These are phyloP conservation scores for Geotrichum histeridarum DNA, from an alignment of 1,139 yeast species.

Conservation along the genomic window DNA sequence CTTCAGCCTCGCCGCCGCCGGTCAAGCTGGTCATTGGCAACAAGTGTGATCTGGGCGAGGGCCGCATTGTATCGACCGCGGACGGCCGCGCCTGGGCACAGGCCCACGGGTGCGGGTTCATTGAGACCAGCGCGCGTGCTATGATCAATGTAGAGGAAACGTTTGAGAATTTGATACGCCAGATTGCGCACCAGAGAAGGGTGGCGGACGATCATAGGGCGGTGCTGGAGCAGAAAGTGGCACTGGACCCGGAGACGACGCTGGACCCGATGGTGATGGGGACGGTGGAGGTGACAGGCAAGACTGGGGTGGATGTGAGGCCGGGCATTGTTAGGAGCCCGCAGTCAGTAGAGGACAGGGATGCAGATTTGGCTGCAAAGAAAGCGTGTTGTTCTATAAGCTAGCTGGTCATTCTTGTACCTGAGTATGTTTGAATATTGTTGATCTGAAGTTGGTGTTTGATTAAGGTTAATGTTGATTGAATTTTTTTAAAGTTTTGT, in stretches of 20 bases:
- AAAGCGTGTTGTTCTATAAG: too few relatives aligned
- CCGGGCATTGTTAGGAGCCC: too few relatives aligned
- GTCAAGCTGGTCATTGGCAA: conserved; percentile 37
- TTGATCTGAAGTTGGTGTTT: too few relatives aligned
- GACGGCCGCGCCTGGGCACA: conserved; percentile 78
- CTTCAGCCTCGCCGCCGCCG: conserved; percentile 27
- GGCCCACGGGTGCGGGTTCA: conserved; percentile 67
- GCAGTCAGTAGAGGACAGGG: too few relatives aligned
- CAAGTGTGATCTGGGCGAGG: conserved; percentile 60
- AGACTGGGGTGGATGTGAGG: background rate
- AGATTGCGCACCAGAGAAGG: conserved; percentile 36
- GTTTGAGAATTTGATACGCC: conserved; percentile 63
- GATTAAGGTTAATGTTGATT: too few relatives aligned
- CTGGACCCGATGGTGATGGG: too few relatives aligned
- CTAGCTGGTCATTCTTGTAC: too few relatives aligned
- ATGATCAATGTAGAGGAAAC: conserved; percentile 87
- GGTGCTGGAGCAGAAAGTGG: background rate
- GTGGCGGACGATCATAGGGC: background rate
- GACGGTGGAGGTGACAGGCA: background rate
- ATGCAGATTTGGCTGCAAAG: too few relatives aligned
- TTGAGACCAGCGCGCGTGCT: conserved; percentile 87
- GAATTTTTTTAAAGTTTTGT: too few relatives aligned
- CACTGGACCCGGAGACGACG: too few relatives aligned
- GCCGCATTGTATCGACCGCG: conserved; percentile 72
- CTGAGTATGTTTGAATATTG: too few relatives aligned